Base-by-base conservation (phyloP, 176 grass and related monocot species). In the Pontederia crassipes region DNA sequence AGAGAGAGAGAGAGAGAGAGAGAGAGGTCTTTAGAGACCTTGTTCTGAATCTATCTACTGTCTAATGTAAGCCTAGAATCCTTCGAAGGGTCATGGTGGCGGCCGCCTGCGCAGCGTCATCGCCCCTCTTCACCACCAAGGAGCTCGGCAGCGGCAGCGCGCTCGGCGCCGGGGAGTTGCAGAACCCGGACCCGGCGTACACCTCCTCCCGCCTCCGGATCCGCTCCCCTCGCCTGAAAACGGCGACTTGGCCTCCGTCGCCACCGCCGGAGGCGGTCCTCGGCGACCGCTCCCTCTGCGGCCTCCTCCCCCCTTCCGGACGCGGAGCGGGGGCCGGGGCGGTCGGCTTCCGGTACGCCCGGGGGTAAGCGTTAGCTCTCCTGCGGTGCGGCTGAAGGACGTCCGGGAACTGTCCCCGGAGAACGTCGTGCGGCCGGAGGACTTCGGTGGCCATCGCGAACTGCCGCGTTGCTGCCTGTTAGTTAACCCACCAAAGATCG, bases 181-280 rank as follows among this genome's bases (percentile, higher is more conserved):
- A 69, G 79, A 88, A 88, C 11, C 65, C 77, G 52, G 85, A 72
- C 2, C 80, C 85, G 46, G 85, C 80, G 77, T 88, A 83, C 28
- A 83, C 51, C 32, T 77, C 76, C 67, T 18, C 62, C 9, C 52
- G 50, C 8, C 18, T 55, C 12, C 5, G 49, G 60, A 40, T 0
- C 52, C 64, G 18, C 9, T 2, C 13, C 20, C n/a, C 46, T 53
- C 27, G n/a, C 20, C 35, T 12, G 1, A 27, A 26, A 18, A 12
- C 49, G 17, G 46, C 47, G 10, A 11, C 11, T 65, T 65, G 15
- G 0, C 32, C 32, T 40, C 17, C 10, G 12, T 11, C 8, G 12
- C 13, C 57, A 24, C 2, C 32, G 2, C 9, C 18, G 20, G 20
- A 27, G 56, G 56, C 56, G 9, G 57, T 17, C 59, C 15, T 61